These are phyloP conservation scores for Paracoccidioides lutzii DNA, from an alignment of 2,329 filamentous ascomycete species.

Conservation along the genomic window DNA sequence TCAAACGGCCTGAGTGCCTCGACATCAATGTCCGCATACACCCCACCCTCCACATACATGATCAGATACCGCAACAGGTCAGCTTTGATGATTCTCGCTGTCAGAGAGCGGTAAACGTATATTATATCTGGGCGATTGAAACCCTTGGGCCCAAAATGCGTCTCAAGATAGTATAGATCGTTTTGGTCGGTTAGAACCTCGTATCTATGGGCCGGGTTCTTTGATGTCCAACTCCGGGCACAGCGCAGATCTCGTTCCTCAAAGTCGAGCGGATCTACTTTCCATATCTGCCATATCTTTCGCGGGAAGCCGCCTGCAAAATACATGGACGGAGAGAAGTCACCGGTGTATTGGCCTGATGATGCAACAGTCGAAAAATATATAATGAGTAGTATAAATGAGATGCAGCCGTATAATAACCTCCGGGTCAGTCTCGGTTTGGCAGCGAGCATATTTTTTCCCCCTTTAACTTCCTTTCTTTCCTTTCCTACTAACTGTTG, in stretches of 20 bases:
- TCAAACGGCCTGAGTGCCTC: conserved; percentile 42
- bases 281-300: conserved; percentile 71
- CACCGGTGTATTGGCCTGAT: conserved; percentile 16
- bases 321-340: conserved; percentile 10
- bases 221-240: conserved; percentile 52
- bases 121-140: conserved; percentile 56
- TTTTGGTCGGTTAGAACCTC: conserved; percentile 59
- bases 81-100: conserved; percentile 53
- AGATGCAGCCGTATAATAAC: conserved; percentile 27
- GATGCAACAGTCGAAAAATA: conserved; percentile 36
- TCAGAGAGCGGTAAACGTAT: conserved; percentile 46
- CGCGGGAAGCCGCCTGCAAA: conserved; percentile 39
- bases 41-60: conserved; percentile 53
- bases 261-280: conserved; percentile 53
- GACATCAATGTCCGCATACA: conserved; percentile 49
- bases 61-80: conserved; percentile 54
- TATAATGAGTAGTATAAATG: conserved; percentile 33
- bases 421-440: not conserved
- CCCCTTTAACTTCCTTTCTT: not conserved
- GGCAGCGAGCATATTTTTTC: not conserved
- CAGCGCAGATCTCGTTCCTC: conserved; percentile 49
- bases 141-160: conserved; percentile 51
- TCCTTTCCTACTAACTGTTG: not conserved
- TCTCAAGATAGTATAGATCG: conserved; percentile 54
- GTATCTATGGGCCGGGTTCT: conserved; percentile 55